Evolutionary conservation across 192 early-diverging fungal species (phyloP).

Genomic region (Gigaspora rosea): DNA sequence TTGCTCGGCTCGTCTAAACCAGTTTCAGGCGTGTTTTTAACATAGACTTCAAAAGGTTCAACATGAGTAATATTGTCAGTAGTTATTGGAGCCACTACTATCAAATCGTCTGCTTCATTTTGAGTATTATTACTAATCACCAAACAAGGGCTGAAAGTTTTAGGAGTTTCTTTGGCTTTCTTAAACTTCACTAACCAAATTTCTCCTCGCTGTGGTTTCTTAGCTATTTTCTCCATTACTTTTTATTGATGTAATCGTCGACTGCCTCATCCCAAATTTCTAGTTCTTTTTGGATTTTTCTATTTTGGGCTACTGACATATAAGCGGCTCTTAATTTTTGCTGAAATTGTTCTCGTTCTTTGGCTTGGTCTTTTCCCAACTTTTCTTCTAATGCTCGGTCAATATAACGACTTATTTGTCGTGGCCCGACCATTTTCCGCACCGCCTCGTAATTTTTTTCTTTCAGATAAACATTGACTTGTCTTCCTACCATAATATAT

Average conservation of each 20-base stretch:
- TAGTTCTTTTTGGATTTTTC: conserved; percentile 11
- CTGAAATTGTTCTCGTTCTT: neutral
- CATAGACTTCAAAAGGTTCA: conserved; percentile 27
- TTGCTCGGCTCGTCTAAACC: conserved; percentile 21
- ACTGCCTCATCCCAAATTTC: neutral
- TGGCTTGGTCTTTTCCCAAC: neutral
- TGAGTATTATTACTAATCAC: conserved; percentile 15
- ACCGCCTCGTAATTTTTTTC: too few relatives aligned
- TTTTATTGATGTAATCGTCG: neutral
- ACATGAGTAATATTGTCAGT: neutral
- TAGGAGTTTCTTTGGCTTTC: neutral
- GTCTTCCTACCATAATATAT: too few relatives aligned
- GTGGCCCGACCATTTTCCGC: too few relatives aligned
- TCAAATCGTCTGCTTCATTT: conserved; percentile 7
- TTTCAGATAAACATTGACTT: too few relatives aligned
- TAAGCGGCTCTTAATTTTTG: conserved; percentile 7
- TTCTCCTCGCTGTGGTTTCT: conserved; percentile 14
- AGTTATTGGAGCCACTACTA: conserved; percentile 3
- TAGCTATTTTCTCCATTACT: neutral
- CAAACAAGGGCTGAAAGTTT: neutral
- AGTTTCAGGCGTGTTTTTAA: conserved; percentile 15
- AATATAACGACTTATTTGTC: too few relatives aligned
- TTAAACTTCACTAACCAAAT: conserved; percentile 14
- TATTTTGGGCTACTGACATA: neutral
- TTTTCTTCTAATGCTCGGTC: neutral